Base-by-base conservation (phyloP, 768 basidiomycete species). In the Calocybe cyanea region DNA sequence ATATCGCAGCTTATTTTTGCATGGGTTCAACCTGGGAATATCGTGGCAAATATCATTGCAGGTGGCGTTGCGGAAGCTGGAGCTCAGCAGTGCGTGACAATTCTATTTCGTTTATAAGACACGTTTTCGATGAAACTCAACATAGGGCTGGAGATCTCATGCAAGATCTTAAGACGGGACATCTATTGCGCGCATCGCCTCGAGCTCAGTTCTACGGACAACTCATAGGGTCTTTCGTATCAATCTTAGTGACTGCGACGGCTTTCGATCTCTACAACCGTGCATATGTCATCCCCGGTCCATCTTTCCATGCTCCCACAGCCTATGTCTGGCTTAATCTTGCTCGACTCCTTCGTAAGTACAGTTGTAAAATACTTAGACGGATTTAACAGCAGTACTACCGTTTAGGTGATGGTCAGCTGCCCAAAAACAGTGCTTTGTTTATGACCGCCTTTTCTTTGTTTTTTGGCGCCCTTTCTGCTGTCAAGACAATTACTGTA, bases 121-220 rank as follows among this genome's bases (percentile, higher is more conserved):
- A 28, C 11, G 19, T 39, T 25, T 19, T 47, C 10, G 25, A 18
- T 45, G 49, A 40, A 55, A 45, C 18, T 30, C 35, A 19, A n/a
- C 36, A 5, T 52, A 93, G 90, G 63, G 92, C 94, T 6, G 95
- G 93, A 13, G 95, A 98, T 61, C 79, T 97, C 7, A 97, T 98
- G 95, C 95, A 98, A 69, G 95, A 98, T 65, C 71, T 98, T 48
- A 98, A 98, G 69, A 96, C 95, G 2, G 95, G 95, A 0, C 91
- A 96, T 63, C 70, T 98, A n/a, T 78, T 91, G 44, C 78, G 76
- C 52, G 93, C 93, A 7, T 94, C 92, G 18, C 95, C 95, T 38
- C 75, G 91, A 56, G 91, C 92, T 2, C 95, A 95, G 59, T 96
- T 97, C 62, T 94, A 84, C 56, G 91, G 92, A 7, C 92, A 98